Conservation (phyloP, 768 basidiomycete genomes). For the Russula compacta region DNA sequence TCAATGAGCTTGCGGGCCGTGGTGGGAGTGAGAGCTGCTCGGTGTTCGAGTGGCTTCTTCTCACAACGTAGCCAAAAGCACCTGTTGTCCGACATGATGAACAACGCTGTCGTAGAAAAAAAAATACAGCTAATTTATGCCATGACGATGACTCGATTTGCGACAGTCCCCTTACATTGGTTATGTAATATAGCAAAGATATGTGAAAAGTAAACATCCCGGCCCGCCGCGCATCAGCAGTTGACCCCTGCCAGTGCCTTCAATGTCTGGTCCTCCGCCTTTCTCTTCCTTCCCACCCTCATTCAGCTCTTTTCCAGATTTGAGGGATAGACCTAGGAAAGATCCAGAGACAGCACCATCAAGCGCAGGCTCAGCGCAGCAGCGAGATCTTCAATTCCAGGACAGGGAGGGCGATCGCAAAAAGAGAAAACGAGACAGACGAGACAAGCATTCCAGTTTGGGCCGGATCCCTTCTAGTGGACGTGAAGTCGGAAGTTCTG, state of each 20-base stretch:
- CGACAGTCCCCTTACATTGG: background rate
- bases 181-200: background rate
- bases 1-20: slow-evolving; percentile 83
- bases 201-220: background rate
- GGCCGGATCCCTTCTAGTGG: slow-evolving; percentile 19
- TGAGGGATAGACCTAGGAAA: slow-evolving; percentile 37
- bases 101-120: background rate
- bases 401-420: slow-evolving; percentile 27
- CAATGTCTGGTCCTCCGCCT: slow-evolving; percentile 43
- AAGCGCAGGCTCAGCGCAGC: slow-evolving; percentile 8
- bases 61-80: slow-evolving; percentile 93
- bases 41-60: slow-evolving; percentile 89
- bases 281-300: slow-evolving; percentile 57
- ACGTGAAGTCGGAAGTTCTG: slow-evolving; percentile 19
- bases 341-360: slow-evolving; percentile 14
- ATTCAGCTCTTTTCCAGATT: slow-evolving; percentile 62
- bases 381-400: slow-evolving; percentile 20
- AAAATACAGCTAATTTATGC: background rate
- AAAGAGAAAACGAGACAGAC: slow-evolving; percentile 18
- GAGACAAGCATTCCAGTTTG: background rate
- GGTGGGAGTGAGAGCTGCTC: slow-evolving; percentile 87
- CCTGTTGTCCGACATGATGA: slow-evolving; percentile 37
- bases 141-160: background rate
- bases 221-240: background rate
- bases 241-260: background rate